Base-by-base conservation (phyloP, 2,329 filamentous ascomycete species). In the Aspergillus niger region DNA sequence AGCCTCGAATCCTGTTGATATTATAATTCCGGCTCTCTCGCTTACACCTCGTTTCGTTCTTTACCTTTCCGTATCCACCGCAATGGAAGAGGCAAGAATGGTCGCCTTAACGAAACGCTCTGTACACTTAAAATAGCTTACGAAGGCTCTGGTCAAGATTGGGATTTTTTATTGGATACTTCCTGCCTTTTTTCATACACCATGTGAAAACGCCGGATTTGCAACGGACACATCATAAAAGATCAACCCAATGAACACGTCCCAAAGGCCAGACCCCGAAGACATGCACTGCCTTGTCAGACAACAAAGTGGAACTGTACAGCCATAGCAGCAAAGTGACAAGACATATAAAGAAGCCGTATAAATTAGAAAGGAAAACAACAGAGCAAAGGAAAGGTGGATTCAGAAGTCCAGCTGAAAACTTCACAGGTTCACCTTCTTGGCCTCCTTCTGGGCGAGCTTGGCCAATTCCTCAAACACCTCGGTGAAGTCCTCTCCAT, bases 391-490 rank as follows among this genome's bases (percentile, higher is more conserved):
- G 65, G 57, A 63, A 66, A 55, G 48, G 44, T 54, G 30, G 26
- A 55, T 51, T 55, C 57, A 58, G 58, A 55, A 55, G 26, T 58
- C 62, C 52, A 48, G 59, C 54, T 63, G 50, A 61, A 61, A 54
- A 59, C 60, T 65, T 69, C 72, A 82, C 67, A 87, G 79, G 76
- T 81, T 83, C 59, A 87, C 82, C 63, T 79, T 80, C 76, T 83
- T 81, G 52, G 77, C 77, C 72, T 87, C 83, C 79, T 87, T 87
- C 67, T 81, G 70, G 44, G 85, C 85, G 59, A 86, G 69, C 78
- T 86, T 87, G 63, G 82, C 79, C 68, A 89, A 72, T 65, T 86
- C 84, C 50, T 77, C 79, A 70, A 82, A 86, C 6, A 80, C 79
- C 71, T 85, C 82, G 62, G 74, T 77, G 70, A 83, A 86, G 60